These are phyloP conservation scores for Kregervanrija pseudodelftensis DNA, from an alignment of 805 yeast species.

Conservation along the genomic window DNA sequence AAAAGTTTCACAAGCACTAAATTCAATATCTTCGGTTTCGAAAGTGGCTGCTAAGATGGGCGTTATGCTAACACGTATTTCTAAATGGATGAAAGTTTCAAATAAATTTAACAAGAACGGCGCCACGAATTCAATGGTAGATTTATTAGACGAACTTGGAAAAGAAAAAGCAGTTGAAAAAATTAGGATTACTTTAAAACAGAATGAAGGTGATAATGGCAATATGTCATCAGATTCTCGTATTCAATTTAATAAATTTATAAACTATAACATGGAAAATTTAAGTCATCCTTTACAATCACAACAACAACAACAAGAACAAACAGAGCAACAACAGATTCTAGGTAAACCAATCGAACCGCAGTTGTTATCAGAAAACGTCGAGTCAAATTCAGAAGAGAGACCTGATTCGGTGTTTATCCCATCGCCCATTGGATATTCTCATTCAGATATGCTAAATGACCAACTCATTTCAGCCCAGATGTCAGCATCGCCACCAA, in stretches of 20 bases:
- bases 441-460: slow-evolving; percentile 7
- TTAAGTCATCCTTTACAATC: not conserved
- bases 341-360: not conserved
- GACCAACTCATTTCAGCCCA: slow-evolving; percentile 2
- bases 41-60: slow-evolving; percentile 30
- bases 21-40: slow-evolving; percentile 17
- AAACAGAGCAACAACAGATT: not conserved
- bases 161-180: slow-evolving; percentile 38
- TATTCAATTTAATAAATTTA: slow-evolving; percentile 24
- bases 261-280: slow-evolving; percentile 19
- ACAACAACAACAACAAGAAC: slow-evolving; percentile 1
- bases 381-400: not conserved
- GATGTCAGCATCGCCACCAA: no score
- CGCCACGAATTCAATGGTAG: slow-evolving; percentile 49
- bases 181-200: slow-evolving; percentile 20
- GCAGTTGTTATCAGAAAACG: not conserved
- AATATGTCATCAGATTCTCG: slow-evolving; percentile 21
- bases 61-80: slow-evolving; percentile 28
- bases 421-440: slow-evolving; percentile 29
- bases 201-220: slow-evolving; percentile 22
- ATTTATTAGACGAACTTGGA: slow-evolving; percentile 46
- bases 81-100: slow-evolving; percentile 34
- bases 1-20: slow-evolving; percentile 20
- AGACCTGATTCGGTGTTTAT: slow-evolving; percentile 8
- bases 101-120: slow-evolving; percentile 36